These are phyloP conservation scores for Vinca minor DNA, from an alignment of 257 asterid genomes.

Conservation along the genomic window DNA sequence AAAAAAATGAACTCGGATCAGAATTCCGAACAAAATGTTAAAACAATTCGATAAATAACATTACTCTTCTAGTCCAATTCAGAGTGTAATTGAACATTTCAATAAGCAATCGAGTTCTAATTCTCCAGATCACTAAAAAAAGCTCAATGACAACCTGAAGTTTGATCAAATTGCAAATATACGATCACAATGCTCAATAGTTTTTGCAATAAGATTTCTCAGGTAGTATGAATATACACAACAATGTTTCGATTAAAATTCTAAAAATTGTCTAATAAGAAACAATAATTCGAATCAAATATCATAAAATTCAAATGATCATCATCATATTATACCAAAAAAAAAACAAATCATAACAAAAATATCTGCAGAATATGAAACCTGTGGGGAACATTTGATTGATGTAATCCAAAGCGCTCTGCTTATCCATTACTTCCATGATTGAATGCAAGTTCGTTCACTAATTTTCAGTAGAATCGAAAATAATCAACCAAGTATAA, in stretches of 20 bases:
- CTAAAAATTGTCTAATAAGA: background rate
- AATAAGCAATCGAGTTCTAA: background rate
- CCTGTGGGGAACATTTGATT: slow-evolving; percentile 98
- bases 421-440: slow-evolving; percentile 67
- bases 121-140: too few species aligned
- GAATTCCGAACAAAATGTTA: too few species aligned
- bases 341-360: background rate
- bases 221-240: background rate
- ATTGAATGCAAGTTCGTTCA: slow-evolving; percentile 6
- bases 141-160: too few species aligned
- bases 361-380: slow-evolving; percentile 9
- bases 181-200: background rate
- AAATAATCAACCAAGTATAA: background rate
- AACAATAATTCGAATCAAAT: background rate
- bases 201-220: background rate
- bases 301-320: slow-evolving; percentile 4
- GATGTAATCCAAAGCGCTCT: slow-evolving; percentile 86
- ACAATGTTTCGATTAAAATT: background rate
- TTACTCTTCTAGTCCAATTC: too few species aligned
- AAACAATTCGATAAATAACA: too few species aligned
- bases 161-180: background rate
- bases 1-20: too few species aligned
- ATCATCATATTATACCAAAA: background rate
- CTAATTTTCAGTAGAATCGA: background rate
- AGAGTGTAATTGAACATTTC: background rate